Evolutionary conservation across 73 alveolate genomes (phyloP).

Genomic region (Blepharisma stoltei): DNA sequence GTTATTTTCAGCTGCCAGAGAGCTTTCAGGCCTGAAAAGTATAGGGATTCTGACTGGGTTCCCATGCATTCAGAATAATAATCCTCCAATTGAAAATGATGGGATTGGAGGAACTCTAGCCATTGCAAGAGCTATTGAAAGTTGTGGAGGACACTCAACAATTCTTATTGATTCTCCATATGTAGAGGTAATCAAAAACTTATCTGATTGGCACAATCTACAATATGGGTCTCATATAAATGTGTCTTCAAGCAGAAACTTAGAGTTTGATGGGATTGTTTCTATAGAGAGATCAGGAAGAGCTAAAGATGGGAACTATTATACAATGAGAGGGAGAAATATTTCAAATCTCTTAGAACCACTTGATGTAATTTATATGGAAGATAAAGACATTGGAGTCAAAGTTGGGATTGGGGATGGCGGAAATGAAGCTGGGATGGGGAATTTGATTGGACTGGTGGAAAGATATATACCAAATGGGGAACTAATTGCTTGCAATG

Average conservation of each 20-base stretch:
- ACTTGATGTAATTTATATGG: slow-evolving; percentile 10
- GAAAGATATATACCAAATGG: slow-evolving; percentile 52
- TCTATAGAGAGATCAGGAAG: slow-evolving; percentile 49
- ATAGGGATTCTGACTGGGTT: slow-evolving; percentile 50
- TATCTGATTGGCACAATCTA: background rate
- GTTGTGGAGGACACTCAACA: slow-evolving; percentile 27
- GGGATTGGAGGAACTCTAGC: slow-evolving; percentile 51
- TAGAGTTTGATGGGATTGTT: slow-evolving; percentile 31
- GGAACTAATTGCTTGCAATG: slow-evolving; percentile 57
- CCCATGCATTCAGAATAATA: slow-evolving; percentile 38
- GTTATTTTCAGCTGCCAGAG: slow-evolving; percentile 16
- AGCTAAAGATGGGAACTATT: slow-evolving; percentile 23
- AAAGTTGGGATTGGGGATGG: slow-evolving; percentile 69
- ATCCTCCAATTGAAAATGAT: slow-evolving; percentile 43
- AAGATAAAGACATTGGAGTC: background rate
- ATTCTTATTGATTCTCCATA: slow-evolving; percentile 36
- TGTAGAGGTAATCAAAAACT: slow-evolving; percentile 15
- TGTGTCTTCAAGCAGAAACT: background rate
- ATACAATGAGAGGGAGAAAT: slow-evolving; percentile 45
- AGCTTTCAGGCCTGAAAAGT: background rate
- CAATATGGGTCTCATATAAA: background rate
- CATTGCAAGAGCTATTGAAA: slow-evolving; percentile 33
- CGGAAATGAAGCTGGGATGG: slow-evolving; percentile 79
- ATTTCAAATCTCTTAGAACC: slow-evolving; percentile 15
- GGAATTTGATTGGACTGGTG: slow-evolving; percentile 57